phyloP scores from a whole-genome alignment of 2,329 filamentous ascomycete species.

The Niveomyces coronatus region DNA sequence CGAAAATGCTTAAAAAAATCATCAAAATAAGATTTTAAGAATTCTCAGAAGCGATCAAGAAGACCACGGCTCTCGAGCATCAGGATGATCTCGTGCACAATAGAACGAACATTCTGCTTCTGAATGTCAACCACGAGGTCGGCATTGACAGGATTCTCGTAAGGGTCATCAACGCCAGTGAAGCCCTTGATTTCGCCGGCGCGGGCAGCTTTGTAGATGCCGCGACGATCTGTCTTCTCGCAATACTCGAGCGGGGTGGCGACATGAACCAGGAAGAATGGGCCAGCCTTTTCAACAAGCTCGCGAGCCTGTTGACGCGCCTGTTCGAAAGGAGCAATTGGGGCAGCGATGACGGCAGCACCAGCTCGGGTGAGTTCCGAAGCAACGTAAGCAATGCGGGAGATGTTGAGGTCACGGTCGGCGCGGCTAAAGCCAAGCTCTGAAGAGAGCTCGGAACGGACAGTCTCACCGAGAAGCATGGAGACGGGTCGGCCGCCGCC shows the following conservation, averaged over 20 bases:
- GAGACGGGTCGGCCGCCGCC: slow-evolving; percentile 92
- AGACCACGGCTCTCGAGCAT: slow-evolving; percentile 83
- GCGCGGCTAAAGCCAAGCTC: slow-evolving; percentile 92
- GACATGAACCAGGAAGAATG: slow-evolving; percentile 93
- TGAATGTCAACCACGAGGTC: slow-evolving; percentile 77
- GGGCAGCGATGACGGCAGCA: slow-evolving; percentile 89
- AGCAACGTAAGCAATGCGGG: slow-evolving; percentile 91
- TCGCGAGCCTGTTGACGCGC: slow-evolving; percentile 71
- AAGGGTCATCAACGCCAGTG: slow-evolving; percentile 95
- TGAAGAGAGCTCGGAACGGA: slow-evolving; percentile 83
- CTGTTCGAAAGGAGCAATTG: slow-evolving; percentile 85
- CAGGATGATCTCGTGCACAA: slow-evolving; percentile 93
- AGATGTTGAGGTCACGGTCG: slow-evolving; percentile 91
- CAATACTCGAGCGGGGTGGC: slow-evolving; percentile 84
- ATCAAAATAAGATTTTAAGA: too few relatives aligned
- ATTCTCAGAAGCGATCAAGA: slow-evolving; percentile 55
- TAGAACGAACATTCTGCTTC: slow-evolving; percentile 81
- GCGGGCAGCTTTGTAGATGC: slow-evolving; percentile 77
- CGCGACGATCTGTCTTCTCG: slow-evolving; percentile 90
- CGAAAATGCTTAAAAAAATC: too few relatives aligned
- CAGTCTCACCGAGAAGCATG: slow-evolving; percentile 89
- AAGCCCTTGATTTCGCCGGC: slow-evolving; percentile 93
- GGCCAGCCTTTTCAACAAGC: slow-evolving; percentile 76
- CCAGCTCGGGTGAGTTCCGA: slow-evolving; percentile 88
- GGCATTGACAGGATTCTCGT: slow-evolving; percentile 73